These are phyloP conservation scores for Neurospora tetraspora DNA, from an alignment of 495 filamentous ascomycete species.

Conservation along the genomic window DNA sequence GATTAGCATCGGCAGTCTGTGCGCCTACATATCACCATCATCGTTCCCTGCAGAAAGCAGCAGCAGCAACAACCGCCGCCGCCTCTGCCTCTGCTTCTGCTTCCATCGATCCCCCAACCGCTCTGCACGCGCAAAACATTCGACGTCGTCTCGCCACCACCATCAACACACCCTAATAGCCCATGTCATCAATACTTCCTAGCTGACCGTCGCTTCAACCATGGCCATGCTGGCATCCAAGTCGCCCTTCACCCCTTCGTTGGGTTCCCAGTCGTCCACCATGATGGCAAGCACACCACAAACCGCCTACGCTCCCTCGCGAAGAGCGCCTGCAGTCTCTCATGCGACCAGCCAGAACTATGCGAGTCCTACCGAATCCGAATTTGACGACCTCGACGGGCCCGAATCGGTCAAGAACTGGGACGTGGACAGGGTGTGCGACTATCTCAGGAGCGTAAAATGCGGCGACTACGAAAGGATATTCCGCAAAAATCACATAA, in stretches of 20 bases:
- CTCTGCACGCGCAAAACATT: neutral
- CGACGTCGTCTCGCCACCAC: neutral
- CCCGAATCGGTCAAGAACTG: slow-evolving; percentile 55
- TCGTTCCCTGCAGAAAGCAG: neutral
- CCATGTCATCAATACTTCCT: slow-evolving; percentile 13
- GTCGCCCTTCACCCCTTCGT: slow-evolving; percentile 55
- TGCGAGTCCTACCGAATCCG: slow-evolving; percentile 83
- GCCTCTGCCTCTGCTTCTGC: neutral
- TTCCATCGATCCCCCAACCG: neutral
- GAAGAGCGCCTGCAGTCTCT: slow-evolving; percentile 45
- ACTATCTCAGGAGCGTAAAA: slow-evolving; percentile 83
- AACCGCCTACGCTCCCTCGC: slow-evolving; percentile 42
- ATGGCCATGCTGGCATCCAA: slow-evolving; percentile 90
- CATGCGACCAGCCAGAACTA: slow-evolving; percentile 53
- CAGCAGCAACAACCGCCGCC: neutral
- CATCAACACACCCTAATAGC: neutral
- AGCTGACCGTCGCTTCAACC: slow-evolving; percentile 9
- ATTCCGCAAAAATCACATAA: slow-evolving; percentile 91
- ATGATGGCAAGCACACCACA: slow-evolving; percentile 42
- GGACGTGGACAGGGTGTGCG: slow-evolving; percentile 84
- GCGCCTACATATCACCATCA: neutral
- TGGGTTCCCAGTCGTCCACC: slow-evolving; percentile 46
- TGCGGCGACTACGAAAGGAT: slow-evolving; percentile 87
- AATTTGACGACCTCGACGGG: slow-evolving; percentile 72
- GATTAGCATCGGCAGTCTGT: neutral